A percentile compares a stretch with the other conserved stretches of the same genome.
Conservation (phyloP, 2,329 filamentous ascomycete genomes). For the Colletotrichum australisinense region DNA sequence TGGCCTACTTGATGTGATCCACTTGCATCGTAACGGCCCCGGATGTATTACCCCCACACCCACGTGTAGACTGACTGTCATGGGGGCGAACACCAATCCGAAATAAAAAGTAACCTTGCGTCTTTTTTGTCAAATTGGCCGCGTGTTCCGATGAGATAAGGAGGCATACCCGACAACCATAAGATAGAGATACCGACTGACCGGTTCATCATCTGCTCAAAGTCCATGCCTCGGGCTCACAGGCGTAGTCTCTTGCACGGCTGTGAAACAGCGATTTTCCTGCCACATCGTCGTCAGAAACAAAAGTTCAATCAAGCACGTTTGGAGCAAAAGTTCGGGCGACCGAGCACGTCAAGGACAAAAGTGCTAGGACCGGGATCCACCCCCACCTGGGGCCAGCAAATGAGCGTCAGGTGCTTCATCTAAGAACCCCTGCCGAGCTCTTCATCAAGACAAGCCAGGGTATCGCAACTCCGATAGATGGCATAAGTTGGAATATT, state of each 20-base stretch:
- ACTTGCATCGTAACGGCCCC: neutral
- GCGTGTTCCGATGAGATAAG: neutral
- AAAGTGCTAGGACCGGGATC: slow-evolving; percentile 38
- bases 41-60: neutral
- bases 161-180: neutral
- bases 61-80: neutral
- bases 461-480: neutral
- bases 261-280: neutral
- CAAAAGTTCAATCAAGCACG: slow-evolving; percentile 45
- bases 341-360: slow-evolving; percentile 24
- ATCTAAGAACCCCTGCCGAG: neutral
- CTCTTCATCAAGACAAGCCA: neutral
- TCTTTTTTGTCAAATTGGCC: neutral
- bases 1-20: neutral
- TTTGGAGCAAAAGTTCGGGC: slow-evolving; percentile 43
- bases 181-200: neutral
- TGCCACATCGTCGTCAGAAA: slow-evolving; percentile 35
- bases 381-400: neutral
- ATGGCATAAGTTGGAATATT: neutral
- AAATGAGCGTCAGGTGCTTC: neutral
- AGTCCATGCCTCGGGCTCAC: neutral
- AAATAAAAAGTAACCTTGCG: neutral
- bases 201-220: neutral
- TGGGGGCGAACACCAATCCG: too few relatives aligned
- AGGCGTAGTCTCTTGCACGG: neutral